phyloP scores from a whole-genome alignment of 2,329 filamentous ascomycete genomes.

The Colletotrichum spinosum region DNA sequence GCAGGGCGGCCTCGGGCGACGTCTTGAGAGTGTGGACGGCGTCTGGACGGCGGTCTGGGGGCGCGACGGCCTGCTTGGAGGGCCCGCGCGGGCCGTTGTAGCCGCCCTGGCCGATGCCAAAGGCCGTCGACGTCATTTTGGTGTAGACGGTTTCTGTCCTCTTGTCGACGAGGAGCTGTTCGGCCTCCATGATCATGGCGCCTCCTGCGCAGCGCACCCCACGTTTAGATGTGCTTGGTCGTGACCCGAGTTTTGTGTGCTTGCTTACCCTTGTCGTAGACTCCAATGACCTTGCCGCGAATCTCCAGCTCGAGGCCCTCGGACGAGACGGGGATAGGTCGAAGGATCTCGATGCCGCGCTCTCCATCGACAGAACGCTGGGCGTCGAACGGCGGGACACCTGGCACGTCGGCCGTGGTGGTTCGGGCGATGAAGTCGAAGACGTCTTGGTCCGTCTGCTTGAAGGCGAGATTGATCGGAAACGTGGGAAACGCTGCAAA shows the following conservation, averaged over 20 bases:
- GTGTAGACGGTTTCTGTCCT: constrained; percentile 52
- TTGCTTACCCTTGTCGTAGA: constrained; percentile 54
- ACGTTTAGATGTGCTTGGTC: neutral
- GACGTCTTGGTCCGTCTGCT: constrained; percentile 58
- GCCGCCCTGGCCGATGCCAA: constrained; percentile 59
- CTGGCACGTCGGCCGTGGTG: constrained; percentile 49
- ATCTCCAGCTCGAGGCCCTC: constrained; percentile 53
- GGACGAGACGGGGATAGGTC: constrained; percentile 49
- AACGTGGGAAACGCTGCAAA: constrained; percentile 61
- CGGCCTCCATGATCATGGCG: constrained; percentile 55
- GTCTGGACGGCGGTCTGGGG: constrained; percentile 51
- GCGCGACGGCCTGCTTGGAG: constrained; percentile 44
- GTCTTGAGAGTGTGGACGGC: constrained; percentile 52
- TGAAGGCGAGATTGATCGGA: constrained; percentile 57
- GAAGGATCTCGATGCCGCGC: constrained; percentile 52
- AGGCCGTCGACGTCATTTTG: constrained; percentile 52
- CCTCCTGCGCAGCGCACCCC: constrained; percentile 42
- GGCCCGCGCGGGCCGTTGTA: constrained; percentile 57
- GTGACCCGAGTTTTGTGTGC: too few species aligned
- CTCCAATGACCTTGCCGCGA: constrained; percentile 53
- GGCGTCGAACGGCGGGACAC: constrained; percentile 53
- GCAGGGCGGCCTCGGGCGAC: constrained; percentile 50
- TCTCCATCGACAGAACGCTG: constrained; percentile 56
- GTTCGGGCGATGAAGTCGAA: constrained; percentile 54
- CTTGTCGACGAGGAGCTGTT: constrained; percentile 52